These are phyloP conservation scores for Postia placenta DNA, from an alignment of 768 basidiomycete genomes.

Conservation along the genomic window DNA sequence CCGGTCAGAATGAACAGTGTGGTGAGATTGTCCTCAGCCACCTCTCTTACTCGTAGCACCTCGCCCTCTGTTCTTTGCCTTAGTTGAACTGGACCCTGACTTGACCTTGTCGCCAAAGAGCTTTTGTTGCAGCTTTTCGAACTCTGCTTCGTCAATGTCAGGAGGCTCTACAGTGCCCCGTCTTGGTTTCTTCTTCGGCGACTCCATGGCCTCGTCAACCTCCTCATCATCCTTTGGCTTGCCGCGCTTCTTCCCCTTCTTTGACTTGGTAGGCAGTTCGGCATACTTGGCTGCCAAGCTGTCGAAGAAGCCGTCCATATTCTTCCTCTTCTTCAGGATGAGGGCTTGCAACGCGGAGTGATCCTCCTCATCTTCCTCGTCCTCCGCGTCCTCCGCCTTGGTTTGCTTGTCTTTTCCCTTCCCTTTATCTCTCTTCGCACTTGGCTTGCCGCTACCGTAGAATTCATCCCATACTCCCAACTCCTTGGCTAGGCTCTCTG, in stretches of 20 bases:
- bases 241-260: constrained; percentile 39
- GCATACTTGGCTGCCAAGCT: constrained; percentile 69
- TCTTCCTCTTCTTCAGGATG: constrained; percentile 71
- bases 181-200: constrained; percentile 24
- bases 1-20: not conserved
- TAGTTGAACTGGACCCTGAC: constrained; percentile 18
- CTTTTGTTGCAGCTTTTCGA: constrained; percentile 52
- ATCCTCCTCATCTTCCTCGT: constrained; percentile 50
- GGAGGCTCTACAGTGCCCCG: constrained; percentile 36
- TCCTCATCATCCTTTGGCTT: constrained; percentile 37
- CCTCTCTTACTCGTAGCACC: not conserved
- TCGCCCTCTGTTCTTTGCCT: constrained; percentile 20
- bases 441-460: constrained; percentile 69
- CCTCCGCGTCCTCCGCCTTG: constrained; percentile 23
- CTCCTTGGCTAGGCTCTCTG: constrained; percentile 78
- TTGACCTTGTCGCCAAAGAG: constrained; percentile 43
- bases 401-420: constrained; percentile 45
- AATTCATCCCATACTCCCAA: constrained; percentile 95
- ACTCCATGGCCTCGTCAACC: constrained; percentile 35
- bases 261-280: constrained; percentile 40
- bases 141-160: constrained; percentile 64
- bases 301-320: constrained; percentile 70
- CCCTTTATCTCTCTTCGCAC: constrained; percentile 48
- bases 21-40: too few relatives aligned
- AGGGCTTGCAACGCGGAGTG: constrained; percentile 71